Conservation (phyloP, 2,329 filamentous ascomycete genomes). For the Scytalidium lignicola region DNA sequence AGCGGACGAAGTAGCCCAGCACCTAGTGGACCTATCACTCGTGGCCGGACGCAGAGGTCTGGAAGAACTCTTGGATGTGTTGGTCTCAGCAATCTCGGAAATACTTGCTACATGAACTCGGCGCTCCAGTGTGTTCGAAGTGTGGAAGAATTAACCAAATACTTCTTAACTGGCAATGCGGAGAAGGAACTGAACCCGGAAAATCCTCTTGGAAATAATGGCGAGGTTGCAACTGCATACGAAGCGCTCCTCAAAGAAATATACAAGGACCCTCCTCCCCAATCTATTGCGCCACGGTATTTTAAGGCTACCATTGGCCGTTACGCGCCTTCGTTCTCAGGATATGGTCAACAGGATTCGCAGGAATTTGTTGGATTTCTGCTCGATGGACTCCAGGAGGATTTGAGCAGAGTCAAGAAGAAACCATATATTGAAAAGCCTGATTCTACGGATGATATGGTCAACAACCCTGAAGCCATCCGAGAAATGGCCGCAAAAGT, state of each 20-base stretch:
- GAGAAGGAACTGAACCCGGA: conserved; percentile 75
- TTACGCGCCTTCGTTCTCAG: conserved; percentile 81
- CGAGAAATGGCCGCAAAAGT: conserved; percentile 80
- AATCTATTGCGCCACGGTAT: conserved; percentile 69
- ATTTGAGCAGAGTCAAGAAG: conserved; percentile 86
- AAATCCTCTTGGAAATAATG: conserved; percentile 82
- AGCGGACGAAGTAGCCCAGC: conserved; percentile 68
- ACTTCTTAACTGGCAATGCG: conserved; percentile 74
- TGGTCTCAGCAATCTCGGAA: conserved; percentile 85
- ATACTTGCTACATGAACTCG: conserved; percentile 99
- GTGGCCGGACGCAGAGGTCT: conserved; percentile 65
- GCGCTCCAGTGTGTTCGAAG: conserved; percentile 91
- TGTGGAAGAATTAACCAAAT: conserved; percentile 88
- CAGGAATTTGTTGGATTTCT: conserved; percentile 96
- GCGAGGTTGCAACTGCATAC: conserved; percentile 82
- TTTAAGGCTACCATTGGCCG: conserved; percentile 81
- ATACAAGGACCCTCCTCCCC: conserved; percentile 61
- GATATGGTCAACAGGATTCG: conserved; percentile 94
- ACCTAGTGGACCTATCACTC: conserved; percentile 56
- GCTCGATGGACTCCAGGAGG: conserved; percentile 90
- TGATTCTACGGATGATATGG: conserved; percentile 95
- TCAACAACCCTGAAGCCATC: conserved; percentile 75
- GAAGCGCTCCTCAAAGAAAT: conserved; percentile 70
- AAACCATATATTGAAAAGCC: conserved; percentile 98
- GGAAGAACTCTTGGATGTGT: conserved; percentile 71